Evolutionary conservation across 805 yeast species (phyloP).

Genomic region (Teunomyces stri): DNA sequence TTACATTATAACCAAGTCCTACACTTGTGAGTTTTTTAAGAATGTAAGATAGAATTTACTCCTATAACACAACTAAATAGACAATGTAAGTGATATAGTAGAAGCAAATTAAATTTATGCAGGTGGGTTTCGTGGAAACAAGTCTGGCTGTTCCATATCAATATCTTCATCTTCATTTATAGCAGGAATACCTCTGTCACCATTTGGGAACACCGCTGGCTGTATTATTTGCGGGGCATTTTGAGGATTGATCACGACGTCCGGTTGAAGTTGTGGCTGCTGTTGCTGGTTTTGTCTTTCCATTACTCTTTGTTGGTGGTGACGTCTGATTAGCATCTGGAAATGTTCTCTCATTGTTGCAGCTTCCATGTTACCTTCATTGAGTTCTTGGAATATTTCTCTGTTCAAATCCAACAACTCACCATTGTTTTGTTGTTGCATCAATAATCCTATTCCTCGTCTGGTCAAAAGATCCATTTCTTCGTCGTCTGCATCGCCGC

Average conservation of each 20-base stretch:
- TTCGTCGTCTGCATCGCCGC: slow-evolving; percentile 19
- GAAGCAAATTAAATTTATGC: slow-evolving; percentile 2
- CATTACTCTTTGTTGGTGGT: slow-evolving; percentile 23
- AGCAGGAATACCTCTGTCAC: slow-evolving; percentile 18
- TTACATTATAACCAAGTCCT: too few relatives aligned
- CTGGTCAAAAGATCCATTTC: slow-evolving; percentile 24
- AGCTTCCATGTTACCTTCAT: slow-evolving; percentile 28
- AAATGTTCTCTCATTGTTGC: slow-evolving; percentile 36
- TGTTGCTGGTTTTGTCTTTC: slow-evolving; percentile 10
- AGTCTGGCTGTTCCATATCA: slow-evolving; percentile 29
- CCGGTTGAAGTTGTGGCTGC: slow-evolving; percentile 8
- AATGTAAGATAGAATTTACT: not conserved
- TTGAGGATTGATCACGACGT: slow-evolving; percentile 15
- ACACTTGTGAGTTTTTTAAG: too few relatives aligned
- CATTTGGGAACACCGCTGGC: slow-evolving; percentile 40
- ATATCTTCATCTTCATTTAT: slow-evolving; percentile 28
- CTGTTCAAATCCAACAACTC: slow-evolving; percentile 27
- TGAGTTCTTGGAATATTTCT: slow-evolving; percentile 30
- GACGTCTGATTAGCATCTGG: slow-evolving; percentile 25
- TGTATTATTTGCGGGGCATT: slow-evolving; percentile 43
- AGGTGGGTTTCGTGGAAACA: slow-evolving; percentile 21
- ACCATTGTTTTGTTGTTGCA: slow-evolving; percentile 13
- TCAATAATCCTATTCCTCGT: slow-evolving; percentile 11
- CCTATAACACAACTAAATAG: not conserved
- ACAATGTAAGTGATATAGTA: not conserved